These are phyloP conservation scores for Hirschfeldia incana DNA, from an alignment of 345 rosid genomes.

Conservation along the genomic window DNA sequence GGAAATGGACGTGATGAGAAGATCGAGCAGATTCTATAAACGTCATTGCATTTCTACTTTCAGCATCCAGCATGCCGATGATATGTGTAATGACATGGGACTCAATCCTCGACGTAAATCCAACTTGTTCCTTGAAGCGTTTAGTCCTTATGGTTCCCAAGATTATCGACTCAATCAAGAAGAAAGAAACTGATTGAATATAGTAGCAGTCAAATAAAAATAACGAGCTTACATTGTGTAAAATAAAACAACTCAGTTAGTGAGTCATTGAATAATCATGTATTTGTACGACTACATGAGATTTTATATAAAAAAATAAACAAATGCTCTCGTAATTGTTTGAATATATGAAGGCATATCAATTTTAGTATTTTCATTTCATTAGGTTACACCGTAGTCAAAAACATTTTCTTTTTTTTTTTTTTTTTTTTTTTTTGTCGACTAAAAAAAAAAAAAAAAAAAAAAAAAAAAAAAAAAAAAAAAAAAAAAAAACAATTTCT, in stretches of 20 bases:
- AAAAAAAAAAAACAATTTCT: not conserved
- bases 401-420: not conserved
- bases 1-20: slow-evolving; percentile 63
- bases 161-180: slow-evolving; percentile 44
- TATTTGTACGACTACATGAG: slow-evolving; percentile 5
- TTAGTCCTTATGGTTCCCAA: slow-evolving; percentile 72
- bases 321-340: not conserved
- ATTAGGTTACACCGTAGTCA: not conserved
- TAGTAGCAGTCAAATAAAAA: not conserved
- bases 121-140: slow-evolving; percentile 63
- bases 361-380: not conserved
- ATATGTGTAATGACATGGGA: slow-evolving; percentile 80
- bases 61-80: slow-evolving; percentile 87
- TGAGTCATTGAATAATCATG: slow-evolving; percentile 19
- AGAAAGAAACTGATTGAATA: slow-evolving; percentile 2
- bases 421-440: not conserved
- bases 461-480: too few species aligned
- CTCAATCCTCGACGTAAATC: slow-evolving; percentile 71
- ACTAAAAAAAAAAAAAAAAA: too few species aligned
- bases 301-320: not conserved
- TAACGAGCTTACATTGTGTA: not conserved
- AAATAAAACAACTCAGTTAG: not conserved
- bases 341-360: not conserved
- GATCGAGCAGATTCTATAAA: slow-evolving; percentile 70
- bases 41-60: slow-evolving; percentile 87